phyloP scores from a whole-genome alignment of 257 asterid species.

The Capsicum pubescens region DNA sequence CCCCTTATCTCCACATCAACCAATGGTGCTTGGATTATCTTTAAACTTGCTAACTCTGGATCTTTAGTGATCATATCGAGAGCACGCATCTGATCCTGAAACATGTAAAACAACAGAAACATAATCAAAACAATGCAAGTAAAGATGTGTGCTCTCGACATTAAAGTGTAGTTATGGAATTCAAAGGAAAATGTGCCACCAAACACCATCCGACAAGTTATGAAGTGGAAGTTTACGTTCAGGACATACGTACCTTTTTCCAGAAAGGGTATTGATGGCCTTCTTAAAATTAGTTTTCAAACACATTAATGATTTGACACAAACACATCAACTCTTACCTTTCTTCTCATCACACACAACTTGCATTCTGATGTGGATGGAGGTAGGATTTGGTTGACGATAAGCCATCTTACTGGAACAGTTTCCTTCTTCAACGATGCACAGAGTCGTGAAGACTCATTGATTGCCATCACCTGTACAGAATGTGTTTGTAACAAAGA shows the following conservation, averaged over 20 bases:
- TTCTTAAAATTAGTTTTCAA: constrained; percentile 9
- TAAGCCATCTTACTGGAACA: constrained; percentile 70
- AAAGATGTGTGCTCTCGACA: background rate
- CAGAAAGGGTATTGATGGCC: background rate
- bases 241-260: background rate
- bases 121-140: constrained; percentile 12
- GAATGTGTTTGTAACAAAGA: constrained; percentile 30
- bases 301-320: background rate
- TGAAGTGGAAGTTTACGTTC: background rate
- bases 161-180: background rate
- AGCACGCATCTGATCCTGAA: constrained; percentile 72
- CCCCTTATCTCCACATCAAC: constrained; percentile 77
- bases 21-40: constrained; percentile 54
- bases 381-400: constrained; percentile 70
- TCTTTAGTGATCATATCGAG: constrained; percentile 63
- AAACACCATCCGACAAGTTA: background rate
- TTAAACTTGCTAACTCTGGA: constrained; percentile 51
- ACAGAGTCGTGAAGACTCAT: constrained; percentile 73
- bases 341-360: constrained; percentile 69
- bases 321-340: constrained; percentile 47
- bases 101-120: constrained; percentile 15
- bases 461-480: constrained; percentile 74
- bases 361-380: constrained; percentile 72
- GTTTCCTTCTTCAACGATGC: constrained; percentile 69
- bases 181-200: background rate